Percentiles rank a stretch among this genome's conserved stretches.
Conservation (phyloP, 768 basidiomycete genomes). For the Lentinula raphanica region DNA sequence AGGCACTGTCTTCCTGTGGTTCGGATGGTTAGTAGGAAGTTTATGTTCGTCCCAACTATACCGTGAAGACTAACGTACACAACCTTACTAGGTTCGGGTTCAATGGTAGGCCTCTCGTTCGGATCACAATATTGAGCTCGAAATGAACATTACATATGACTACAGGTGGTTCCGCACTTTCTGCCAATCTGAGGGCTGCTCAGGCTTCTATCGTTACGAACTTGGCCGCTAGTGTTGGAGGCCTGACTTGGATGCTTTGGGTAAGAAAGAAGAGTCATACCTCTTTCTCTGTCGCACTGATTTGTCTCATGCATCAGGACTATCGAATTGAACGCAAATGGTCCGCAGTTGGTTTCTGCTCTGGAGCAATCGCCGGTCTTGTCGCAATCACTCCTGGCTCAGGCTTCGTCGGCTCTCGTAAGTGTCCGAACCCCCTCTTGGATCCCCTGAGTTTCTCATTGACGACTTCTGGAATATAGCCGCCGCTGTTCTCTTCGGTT, state of each 20-base stretch:
- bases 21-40: constrained; percentile 55
- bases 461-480: constrained; percentile 34
- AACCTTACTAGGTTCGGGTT: constrained; percentile 57
- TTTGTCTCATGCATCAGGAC: constrained; percentile 43
- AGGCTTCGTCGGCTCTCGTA: constrained; percentile 74
- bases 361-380: constrained; percentile 86
- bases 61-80: neutral
- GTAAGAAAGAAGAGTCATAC: constrained; percentile 28
- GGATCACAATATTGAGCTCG: neutral
- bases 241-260: constrained; percentile 90
- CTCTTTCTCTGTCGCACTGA: neutral
- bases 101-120: constrained; percentile 86
- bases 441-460: neutral
- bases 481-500: constrained; percentile 81
- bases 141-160: neutral
- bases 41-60: neutral
- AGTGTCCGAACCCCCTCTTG: constrained; percentile 18
- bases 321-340: constrained; percentile 91
- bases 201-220: constrained; percentile 93
- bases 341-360: constrained; percentile 93
- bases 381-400: constrained; percentile 87
- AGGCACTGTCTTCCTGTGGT: constrained; percentile 92
- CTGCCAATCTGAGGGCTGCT: constrained; percentile 74
- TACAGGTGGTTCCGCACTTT: neutral
- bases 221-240: constrained; percentile 81